Evolutionary conservation across 768 basidiomycete genomes (phyloP), one percentile per base, ranked within the genome.

Genomic region (Hebeloma cylindrosporum): DNA sequence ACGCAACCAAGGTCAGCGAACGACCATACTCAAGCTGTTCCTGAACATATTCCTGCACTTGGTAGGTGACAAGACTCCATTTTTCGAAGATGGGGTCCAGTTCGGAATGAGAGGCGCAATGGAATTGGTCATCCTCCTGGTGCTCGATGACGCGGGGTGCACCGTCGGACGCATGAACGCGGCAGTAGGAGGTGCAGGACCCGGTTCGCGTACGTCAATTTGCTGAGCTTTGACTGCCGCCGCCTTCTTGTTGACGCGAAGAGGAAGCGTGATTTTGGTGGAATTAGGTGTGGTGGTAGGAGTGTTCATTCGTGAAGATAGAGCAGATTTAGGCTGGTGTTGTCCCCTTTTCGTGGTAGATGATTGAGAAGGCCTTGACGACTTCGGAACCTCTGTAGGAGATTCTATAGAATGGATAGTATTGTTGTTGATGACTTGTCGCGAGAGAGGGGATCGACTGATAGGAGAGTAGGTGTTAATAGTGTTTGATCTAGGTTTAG

Each of bases 41-140:
- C 58, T 57, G 39, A 61, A 53, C 43, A 59, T 45, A 16, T 48
- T 43, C 30, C 54, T 52, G 25, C 52, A 54, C 40, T 57, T 53
- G 8, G 37, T 32, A 17, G 49, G 35, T 13, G 55, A 35, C 7
- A 54, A 31, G 0, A 37, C 31, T 7, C 45, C 48, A 29, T 46
- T 35, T 27, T 40, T 43, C 10, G 50, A 31, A 40, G 48, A 29
- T 16, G 51, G 28, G 2, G 45, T 40, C 48, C 57, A 53, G 40
- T 56, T 58, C 3, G 60, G 60, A 39, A 61, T 61, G 11, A 59
- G 43, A 34, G 57, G 54, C 9, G 50, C 45, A 23, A 56, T 45
- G 16, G 60, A 54, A 37, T 47, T 53, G 7, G 50, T 45, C 41
- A 48, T 48, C 26, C 53, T 51, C 26, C 37, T 38, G 22, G 28